Conservation (phyloP, 1,284 basidiomycete genomes). For the Xerocomus minutiporus region DNA sequence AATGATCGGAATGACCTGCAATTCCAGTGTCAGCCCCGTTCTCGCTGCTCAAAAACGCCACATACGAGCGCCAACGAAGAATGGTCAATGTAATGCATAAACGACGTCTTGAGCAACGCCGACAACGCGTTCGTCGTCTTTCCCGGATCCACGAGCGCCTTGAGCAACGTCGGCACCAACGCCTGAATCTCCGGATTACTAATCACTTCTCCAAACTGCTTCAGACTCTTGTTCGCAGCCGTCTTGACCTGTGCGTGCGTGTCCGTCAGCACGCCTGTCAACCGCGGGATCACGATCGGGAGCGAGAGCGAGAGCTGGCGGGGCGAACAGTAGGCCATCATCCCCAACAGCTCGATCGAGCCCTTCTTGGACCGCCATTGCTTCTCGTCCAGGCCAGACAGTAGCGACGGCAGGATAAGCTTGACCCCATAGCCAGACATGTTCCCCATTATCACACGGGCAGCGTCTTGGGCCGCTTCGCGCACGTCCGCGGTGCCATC, state of each 20-base stretch:
- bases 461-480: conserved; percentile 91
- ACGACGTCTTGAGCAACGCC: conserved; percentile 87
- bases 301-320: conserved; percentile 92
- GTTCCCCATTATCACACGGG: conserved; percentile 92
- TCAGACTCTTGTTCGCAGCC: conserved; percentile 93
- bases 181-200: conserved; percentile 93
- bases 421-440: conserved; percentile 96
- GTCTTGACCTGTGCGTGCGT: conserved; percentile 95
- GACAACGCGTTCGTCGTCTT: conserved; percentile 86
- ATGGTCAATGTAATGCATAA: conserved; percentile 98
- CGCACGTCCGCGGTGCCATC: conserved; percentile 87
- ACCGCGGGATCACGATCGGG: conserved; percentile 92
- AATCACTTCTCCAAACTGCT: conserved; percentile 96
- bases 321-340: conserved; percentile 99
- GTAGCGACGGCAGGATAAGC: conserved; percentile 85
- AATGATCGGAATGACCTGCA: conserved; percentile 89
- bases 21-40: background rate
- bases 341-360: conserved; percentile 95
- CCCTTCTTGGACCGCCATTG: conserved; percentile 99
- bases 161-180: conserved; percentile 88
- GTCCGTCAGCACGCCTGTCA: conserved; percentile 94
- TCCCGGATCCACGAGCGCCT: conserved; percentile 93
- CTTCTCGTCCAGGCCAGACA: conserved; percentile 94
- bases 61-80: conserved; percentile 92
- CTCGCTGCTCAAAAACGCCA: conserved; percentile 2